phyloP scores from a whole-genome alignment of 208 protist species.

The Trichomonas tenax region DNA sequence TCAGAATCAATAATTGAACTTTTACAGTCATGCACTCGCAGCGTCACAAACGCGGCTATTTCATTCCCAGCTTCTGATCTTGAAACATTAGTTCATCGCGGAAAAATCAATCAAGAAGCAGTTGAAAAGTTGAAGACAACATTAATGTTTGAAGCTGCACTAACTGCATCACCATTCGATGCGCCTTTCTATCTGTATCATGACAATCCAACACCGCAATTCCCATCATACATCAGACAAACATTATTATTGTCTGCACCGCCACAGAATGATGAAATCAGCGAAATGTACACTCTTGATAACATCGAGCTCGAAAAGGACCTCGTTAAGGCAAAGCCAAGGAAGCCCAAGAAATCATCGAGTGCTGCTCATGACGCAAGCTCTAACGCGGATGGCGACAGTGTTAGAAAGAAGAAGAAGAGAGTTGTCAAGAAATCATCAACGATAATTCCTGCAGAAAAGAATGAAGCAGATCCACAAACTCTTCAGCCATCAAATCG shows the following conservation, averaged over 20 bases:
- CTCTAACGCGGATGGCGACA: neutral
- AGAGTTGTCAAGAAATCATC: neutral
- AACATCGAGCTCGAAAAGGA: neutral
- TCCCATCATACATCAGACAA: neutral
- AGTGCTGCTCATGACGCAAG: neutral
- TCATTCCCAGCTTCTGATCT: neutral
- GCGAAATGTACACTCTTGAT: neutral
- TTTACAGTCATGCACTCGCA: neutral
- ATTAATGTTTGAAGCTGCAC: neutral
- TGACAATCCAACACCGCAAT: neutral
- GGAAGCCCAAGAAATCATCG: neutral
- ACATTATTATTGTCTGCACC: neutral
- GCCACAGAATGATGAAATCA: neutral
- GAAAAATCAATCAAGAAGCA: neutral
- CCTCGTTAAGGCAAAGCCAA: neutral
- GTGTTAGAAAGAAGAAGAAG: neutral
- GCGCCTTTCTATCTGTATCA: neutral
- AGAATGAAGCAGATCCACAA: neutral
- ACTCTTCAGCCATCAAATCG: neutral
- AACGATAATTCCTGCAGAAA: neutral
- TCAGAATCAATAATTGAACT: neutral
- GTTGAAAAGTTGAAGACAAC: neutral
- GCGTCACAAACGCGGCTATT: neutral
- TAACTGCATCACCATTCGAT: neutral
- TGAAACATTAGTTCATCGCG: neutral